A percentile compares a stretch with the other conserved stretches of the same genome.
These are phyloP conservation scores for Quercus aquifolioides DNA, from an alignment of 306 rosid species.

Conservation along the genomic window DNA sequence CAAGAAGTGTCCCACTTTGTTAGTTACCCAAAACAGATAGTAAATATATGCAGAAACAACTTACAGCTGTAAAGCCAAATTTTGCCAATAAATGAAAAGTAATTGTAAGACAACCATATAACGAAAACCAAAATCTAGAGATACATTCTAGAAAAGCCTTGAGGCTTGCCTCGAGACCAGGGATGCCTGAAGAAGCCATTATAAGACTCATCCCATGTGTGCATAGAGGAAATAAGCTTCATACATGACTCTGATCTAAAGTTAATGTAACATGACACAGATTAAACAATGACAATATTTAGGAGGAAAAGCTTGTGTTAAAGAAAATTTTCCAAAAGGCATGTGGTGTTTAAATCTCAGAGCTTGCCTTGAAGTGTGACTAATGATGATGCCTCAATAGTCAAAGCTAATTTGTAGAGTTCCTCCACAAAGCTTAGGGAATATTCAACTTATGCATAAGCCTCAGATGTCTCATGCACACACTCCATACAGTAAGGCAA, in stretches of 20 bases:
- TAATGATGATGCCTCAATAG: not conserved
- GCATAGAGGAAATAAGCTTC: not conserved
- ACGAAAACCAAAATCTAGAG: not conserved
- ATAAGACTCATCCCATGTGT: not conserved
- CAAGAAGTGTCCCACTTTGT: too few species aligned
- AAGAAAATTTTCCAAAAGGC: not conserved
- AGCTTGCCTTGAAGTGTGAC: not conserved
- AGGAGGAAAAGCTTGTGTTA: not conserved
- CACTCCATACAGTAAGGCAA: not conserved
- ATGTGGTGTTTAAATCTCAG: not conserved
- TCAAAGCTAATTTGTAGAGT: not conserved
- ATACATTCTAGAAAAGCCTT: not conserved
- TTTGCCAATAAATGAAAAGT: too few species aligned
- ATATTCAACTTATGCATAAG: not conserved
- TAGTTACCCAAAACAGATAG: too few species aligned
- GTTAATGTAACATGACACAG: not conserved
- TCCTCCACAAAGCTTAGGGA: not conserved
- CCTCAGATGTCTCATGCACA: not conserved
- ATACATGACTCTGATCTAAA: not conserved
- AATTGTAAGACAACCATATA: too few species aligned
- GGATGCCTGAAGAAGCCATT: too few species aligned
- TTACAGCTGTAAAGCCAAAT: too few species aligned
- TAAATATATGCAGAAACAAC: too few species aligned
- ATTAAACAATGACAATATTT: not conserved
- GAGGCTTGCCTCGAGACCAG: not conserved